Base-by-base conservation (phyloP, 1,284 basidiomycete species). In the Sporisorium graminicola region DNA sequence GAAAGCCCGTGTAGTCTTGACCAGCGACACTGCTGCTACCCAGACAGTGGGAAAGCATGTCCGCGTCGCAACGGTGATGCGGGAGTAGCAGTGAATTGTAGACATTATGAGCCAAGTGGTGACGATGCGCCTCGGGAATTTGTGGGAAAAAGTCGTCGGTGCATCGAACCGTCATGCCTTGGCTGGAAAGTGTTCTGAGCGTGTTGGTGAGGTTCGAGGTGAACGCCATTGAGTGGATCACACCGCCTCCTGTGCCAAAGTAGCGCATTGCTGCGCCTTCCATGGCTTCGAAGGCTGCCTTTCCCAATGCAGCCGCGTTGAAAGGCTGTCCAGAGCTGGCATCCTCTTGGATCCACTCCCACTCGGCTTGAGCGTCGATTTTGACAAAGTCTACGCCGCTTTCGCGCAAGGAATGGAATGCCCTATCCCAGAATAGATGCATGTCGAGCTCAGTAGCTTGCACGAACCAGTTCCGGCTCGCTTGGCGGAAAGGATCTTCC, bases 401-500 rank as follows among this genome's bases (percentile, higher is more conserved):
- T 2, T 68, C 37, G 8, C 70, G 66, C 26, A 86, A 65, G 3
- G 64, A 64, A 7, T 66, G 37, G 56, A 86, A 85, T 26, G 83
- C 81, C 26, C 73, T 66, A 18, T 46, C 49, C 77, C 74, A 86
- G 58, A 78, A 85, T 0, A 54, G 37, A 22, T 65, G 60, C 31
- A 80, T 58, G 20, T 77, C 73, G 26, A 70, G 54, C 10, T 74
- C 58, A 55, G 61, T 62, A 7, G 68, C 64, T 43, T 58, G 63
- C 27, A 81, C 31, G 50, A 62, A 49, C 75, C 74, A 58, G 58
- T 77, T 55, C 52, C 67, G 71, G 53, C 49, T 51, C 42, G 74
- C 65, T 47, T 62, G 95, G 22, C 66, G 65, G 49, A 65, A 68
- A 1, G 74, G 57, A 37, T 76, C 70, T 16, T 61, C 46, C n/a